Percentiles rank a stretch among this genome's conserved stretches.
Conservation (phyloP, 2,329 filamentous ascomycete species). For the Monilinia polystroma region DNA sequence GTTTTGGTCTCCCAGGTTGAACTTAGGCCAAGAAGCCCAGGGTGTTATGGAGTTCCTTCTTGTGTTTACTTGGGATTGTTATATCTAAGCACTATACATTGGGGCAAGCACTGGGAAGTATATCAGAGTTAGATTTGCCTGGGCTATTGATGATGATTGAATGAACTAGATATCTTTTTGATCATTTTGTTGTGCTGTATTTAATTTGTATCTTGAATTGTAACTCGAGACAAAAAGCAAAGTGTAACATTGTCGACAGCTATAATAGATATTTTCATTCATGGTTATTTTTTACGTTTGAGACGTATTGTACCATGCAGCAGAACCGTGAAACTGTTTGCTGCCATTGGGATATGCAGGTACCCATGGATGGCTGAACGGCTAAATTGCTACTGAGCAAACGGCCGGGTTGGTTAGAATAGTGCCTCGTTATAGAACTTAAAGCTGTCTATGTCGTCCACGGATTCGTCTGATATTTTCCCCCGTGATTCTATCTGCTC, state of each 20-base stretch:
- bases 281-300: not conserved
- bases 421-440: not conserved
- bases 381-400: not conserved
- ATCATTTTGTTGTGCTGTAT: not conserved
- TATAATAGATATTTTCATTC: not conserved
- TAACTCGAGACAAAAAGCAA: not conserved
- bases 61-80: constrained; percentile 10
- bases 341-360: constrained; percentile 6
- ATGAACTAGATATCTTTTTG: constrained; percentile 17
- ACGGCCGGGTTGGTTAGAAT: not conserved
- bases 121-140: constrained; percentile 11
- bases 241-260: not conserved
- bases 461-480: not conserved
- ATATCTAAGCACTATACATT: constrained; percentile 18
- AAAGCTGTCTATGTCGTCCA: not conserved
- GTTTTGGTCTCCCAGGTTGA: constrained; percentile 20
- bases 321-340: not conserved
- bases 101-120: constrained; percentile 19
- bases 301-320: not conserved
- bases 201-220: not conserved
- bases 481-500: not conserved
- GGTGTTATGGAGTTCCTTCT: constrained; percentile 17
- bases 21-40: constrained; percentile 12
- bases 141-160: constrained; percentile 20
- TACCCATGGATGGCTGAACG: constrained; percentile 3